These are phyloP conservation scores for Dioszegia hungarica DNA, from an alignment of 768 basidiomycete species.

Conservation along the genomic window DNA sequence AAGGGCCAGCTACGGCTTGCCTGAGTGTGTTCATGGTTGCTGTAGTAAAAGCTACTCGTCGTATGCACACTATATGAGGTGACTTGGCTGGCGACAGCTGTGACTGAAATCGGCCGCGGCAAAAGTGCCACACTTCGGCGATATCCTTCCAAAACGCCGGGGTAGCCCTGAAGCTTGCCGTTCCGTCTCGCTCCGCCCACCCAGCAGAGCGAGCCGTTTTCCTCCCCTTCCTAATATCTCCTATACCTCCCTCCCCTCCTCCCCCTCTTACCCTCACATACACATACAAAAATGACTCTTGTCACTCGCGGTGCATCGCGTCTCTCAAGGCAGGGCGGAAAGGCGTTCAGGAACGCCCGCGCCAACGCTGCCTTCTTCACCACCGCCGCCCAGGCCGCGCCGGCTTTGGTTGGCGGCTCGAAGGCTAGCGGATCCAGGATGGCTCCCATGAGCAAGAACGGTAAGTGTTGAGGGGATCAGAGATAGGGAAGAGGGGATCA, in stretches of 20 bases:
- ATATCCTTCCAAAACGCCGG: constrained; percentile 17
- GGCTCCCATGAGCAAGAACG: constrained; percentile 17
- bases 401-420: constrained; percentile 31
- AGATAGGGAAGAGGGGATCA: background rate
- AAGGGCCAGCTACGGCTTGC: constrained; percentile 9
- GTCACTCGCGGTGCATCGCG: constrained; percentile 48
- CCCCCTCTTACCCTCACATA: constrained; percentile 9
- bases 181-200: background rate
- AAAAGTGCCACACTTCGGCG: constrained; percentile 4
- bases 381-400: constrained; percentile 41
- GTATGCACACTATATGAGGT: background rate
- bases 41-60: no score
- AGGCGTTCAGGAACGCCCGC: constrained; percentile 35
- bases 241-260: constrained; percentile 3
- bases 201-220: no score
- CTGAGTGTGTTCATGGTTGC: constrained; percentile 14
- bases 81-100: no score
- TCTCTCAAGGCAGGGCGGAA: constrained; percentile 45
- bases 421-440: constrained; percentile 27
- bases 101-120: no score
- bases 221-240: constrained; percentile 13
- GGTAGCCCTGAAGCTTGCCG: background rate
- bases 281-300: constrained; percentile 40
- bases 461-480: constrained; percentile 17
- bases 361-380: constrained; percentile 48